Evolutionary conservation across 164 flowering plant species (phyloP), one percentile per base, ranked within the genome.

Genomic region (Houttuynia cordata): DNA sequence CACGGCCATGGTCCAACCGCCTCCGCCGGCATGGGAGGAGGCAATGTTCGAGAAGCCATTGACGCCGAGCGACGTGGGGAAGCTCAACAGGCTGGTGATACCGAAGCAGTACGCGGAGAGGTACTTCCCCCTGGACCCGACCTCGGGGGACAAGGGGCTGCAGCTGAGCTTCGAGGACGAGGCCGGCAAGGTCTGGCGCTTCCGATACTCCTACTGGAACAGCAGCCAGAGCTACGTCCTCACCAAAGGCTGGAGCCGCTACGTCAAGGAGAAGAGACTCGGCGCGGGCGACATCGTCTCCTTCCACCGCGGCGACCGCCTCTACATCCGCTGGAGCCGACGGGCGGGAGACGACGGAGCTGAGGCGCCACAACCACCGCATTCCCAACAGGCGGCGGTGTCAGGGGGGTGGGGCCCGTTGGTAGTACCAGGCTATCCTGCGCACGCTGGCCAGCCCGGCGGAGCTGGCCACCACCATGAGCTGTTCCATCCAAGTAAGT

Each of bases 81-180:
- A 89, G 76, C 86, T 89, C 17, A 92, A 89, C 80, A 83, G 96
- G 30, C 86, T 92, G 8, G 98, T 92, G 4, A 92, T 92, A 42
- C 98, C 98, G 2, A 92, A 92, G 67, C 98, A 92, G 64, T 81
- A 87, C 73, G 98, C 98, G 7, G 98, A 92, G 81, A 81, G 79
- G 61, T 75, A 84, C 76, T 86, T 92, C 68, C 96, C 98, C 0
- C 73, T 87, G 15, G 74, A 67, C 47, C 67, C 61, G 15, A 83
- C 70, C 59, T 62, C 81, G 18, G 82, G 58, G 5, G 85, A 81
- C 24, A 81, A 77, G 55, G 96, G 94, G 4, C 24, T 81, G 68
- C 67, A 85, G 23, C 81, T 91, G 63, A 74, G 80, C 58, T 91
- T 91, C 75, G 94, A 91, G 67, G 92, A 88, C 59, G 92, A 87